A percentile compares a stretch with the other conserved stretches of the same genome.
These are phyloP conservation scores for Ogataea nonfermentans DNA, from an alignment of 805 yeast genomes.

Conservation along the genomic window DNA sequence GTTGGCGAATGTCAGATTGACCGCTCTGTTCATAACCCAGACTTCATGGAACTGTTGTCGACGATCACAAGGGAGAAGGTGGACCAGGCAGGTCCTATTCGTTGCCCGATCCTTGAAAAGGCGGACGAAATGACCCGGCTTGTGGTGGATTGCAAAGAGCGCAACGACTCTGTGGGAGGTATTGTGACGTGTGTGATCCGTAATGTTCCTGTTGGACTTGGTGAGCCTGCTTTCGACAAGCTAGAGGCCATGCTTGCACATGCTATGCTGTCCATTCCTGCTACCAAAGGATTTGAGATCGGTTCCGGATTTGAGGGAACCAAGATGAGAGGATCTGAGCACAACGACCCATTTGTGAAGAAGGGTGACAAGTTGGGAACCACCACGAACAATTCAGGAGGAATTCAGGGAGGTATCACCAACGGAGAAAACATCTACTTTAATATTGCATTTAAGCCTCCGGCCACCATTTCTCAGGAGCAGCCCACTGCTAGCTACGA, in stretches of 20 bases:
- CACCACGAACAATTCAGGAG: constrained; percentile 89
- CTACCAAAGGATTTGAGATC: constrained; percentile 96
- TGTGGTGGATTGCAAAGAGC: constrained; percentile 82
- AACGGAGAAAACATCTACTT: constrained; percentile 96
- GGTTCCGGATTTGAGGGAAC: constrained; percentile 96
- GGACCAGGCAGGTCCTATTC: constrained; percentile 83
- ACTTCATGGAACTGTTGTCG: constrained; percentile 64
- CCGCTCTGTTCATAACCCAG: constrained; percentile 62
- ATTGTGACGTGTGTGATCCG: constrained; percentile 96
- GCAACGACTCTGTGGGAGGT: constrained; percentile 94
- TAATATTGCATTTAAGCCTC: constrained; percentile 95
- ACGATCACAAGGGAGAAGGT: constrained; percentile 86
- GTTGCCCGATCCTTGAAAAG: constrained; percentile 81
- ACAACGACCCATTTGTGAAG: constrained; percentile 84
- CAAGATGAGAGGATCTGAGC: constrained; percentile 85
- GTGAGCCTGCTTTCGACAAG: constrained; percentile 97
- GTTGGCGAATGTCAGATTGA: constrained; percentile 81
- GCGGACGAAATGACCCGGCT: constrained; percentile 80
- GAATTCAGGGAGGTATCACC: constrained; percentile 96
- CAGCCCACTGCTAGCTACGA: constrained; percentile 87
- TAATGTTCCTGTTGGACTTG: constrained; percentile 92
- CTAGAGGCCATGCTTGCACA: constrained; percentile 94
- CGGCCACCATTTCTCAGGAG: constrained; percentile 94
- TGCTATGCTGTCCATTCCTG: constrained; percentile 97
- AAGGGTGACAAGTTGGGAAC: constrained; percentile 69